Evolutionary conservation across 2,329 filamentous ascomycete species (phyloP), one percentile per base, ranked within the genome.

Genomic region (Chaetomiaceae sp.): DNA sequence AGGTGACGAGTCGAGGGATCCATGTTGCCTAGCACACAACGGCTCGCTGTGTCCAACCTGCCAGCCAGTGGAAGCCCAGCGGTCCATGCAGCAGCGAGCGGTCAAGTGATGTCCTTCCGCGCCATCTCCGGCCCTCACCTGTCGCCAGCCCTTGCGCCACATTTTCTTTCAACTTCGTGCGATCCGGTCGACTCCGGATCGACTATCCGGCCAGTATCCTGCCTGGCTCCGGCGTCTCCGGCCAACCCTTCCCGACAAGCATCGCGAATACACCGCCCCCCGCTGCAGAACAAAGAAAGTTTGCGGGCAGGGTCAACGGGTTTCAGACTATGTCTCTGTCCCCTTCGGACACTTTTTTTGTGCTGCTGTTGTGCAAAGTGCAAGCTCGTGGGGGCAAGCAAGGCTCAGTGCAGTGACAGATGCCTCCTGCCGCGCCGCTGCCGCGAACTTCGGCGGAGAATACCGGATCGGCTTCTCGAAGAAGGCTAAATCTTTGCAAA

Each of bases 1-100:
- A 67, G 62, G 44, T 50, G 56, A 60, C 61, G 71, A 73, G 71
- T 74, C 71, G 72, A 73, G 68, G 58, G 55, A 64, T 62, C 51
- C 51, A 57, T 58, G 57, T 46, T 54, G 54, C 57, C 55, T 48
- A 38, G 32, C 36, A 52, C 43, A 52, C 45, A 48, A 55, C 40
- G 54, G 54, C 54, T 51, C 50, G 50, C 21, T 36, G 44, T 55
- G 38, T 42, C 16, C 45, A 29, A 16, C 25, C 32, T 47, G 34
- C n/a, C 38, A 38, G 34, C 16, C 33, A 54, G 23, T 30, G 56
- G 51, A 53, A 40, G 61, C 29, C 25, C 42, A 45, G n/a, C 23
- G 18, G 48, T 38, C 34, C 41, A 44, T 51, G 52, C 48, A 57
- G 49, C 41, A 29, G 5, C 32, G 42, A 42, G 27, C 49, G 36